These are phyloP conservation scores for Acacia concinna DNA, from an alignment of 331 rosid species.

Conservation along the genomic window DNA sequence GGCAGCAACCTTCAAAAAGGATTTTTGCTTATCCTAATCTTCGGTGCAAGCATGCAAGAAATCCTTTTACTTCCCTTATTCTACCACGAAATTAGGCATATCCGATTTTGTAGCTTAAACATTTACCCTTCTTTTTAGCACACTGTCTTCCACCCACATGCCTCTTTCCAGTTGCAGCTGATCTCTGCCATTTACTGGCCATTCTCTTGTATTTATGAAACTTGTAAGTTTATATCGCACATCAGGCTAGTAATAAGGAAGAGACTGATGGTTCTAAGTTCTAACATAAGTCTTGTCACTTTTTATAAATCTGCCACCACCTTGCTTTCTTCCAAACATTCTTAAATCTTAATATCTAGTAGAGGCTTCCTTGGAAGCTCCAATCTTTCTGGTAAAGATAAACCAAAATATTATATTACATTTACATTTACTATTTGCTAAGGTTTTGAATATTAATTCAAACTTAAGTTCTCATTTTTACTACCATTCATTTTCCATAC, in stretches of 20 bases:
- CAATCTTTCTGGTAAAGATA: neutral
- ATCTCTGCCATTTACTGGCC: neutral
- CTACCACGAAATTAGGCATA: neutral
- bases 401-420: neutral
- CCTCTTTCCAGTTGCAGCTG: constrained; percentile 13
- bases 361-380: neutral
- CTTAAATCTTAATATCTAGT: neutral
- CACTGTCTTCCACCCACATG: neutral
- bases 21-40: constrained; percentile 11
- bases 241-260: neutral
- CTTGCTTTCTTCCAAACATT: neutral
- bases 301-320: neutral
- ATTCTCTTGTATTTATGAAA: constrained; percentile 5
- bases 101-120: neutral
- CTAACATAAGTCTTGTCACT: neutral
- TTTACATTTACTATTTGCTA: neutral
- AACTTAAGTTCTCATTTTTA: neutral
- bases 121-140: neutral
- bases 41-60: neutral
- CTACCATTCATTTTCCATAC: neutral
- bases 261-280: neutral
- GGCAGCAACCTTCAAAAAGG: neutral
- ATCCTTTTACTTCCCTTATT: neutral
- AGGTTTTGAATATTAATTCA: neutral
- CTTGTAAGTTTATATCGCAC: neutral